Evolutionary conservation across 179 eudicot genomes (phyloP).

Genomic region (Silene vulgaris): DNA sequence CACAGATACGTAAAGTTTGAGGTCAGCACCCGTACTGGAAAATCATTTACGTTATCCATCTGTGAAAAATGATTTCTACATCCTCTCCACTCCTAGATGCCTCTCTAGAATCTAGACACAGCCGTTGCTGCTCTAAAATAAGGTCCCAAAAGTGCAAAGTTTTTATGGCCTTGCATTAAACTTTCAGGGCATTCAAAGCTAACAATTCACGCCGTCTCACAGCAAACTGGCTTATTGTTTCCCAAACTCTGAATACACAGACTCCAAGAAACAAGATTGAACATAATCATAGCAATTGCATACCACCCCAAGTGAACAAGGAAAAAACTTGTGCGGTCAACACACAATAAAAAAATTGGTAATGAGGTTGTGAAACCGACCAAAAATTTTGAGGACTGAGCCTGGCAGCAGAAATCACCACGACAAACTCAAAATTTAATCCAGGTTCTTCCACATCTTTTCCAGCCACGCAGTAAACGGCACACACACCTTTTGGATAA

Average conservation of each 20-base stretch:
- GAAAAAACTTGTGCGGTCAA: not conserved
- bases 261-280: conserved; percentile 2
- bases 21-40: conserved; percentile 4
- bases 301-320: not conserved
- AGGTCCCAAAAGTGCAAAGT: not conserved
- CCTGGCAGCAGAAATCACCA: conserved; percentile 84
- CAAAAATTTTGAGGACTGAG: conserved; percentile 95
- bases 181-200: not conserved
- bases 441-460: conserved; percentile 92
- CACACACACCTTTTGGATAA: conserved; percentile 84
- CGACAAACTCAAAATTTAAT: conserved; percentile 73
- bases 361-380: conserved; percentile 33
- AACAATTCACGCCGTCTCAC: not conserved
- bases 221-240: not conserved
- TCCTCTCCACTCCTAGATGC: not conserved
- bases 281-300: not conserved
- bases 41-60: not conserved
- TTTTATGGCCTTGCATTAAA: not conserved
- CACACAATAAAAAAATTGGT: not conserved
- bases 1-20: conserved; percentile 13
- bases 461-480: conserved; percentile 75
- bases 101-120: not conserved
- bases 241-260: not conserved
- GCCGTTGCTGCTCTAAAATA: not conserved
- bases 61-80: not conserved